These are phyloP conservation scores for Wickerhamomyces rabaulensis DNA, from an alignment of 805 yeast genomes.

Conservation along the genomic window DNA sequence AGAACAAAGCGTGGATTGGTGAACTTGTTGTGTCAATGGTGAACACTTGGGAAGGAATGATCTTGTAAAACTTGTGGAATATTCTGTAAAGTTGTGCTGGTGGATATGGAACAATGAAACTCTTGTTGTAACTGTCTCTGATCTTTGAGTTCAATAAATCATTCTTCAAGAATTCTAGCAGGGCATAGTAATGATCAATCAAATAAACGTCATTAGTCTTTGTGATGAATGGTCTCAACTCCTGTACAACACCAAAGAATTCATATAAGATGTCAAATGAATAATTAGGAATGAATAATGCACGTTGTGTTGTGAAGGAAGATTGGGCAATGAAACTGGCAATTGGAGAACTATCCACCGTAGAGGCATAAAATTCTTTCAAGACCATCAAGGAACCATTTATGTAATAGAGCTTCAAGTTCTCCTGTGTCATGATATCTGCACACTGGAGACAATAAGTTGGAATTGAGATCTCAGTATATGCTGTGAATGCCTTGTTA, in stretches of 20 bases:
- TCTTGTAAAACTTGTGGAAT: constrained; percentile 10
- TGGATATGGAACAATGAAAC: constrained; percentile 13
- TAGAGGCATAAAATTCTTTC: constrained; percentile 11
- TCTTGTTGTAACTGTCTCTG: constrained; percentile 1
- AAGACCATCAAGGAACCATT: constrained; percentile 14
- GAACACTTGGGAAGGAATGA: constrained; percentile 17
- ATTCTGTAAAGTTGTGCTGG: constrained; percentile 10
- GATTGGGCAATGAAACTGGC: constrained; percentile 11
- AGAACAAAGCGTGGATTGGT: constrained; percentile 15
- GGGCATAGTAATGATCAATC: constrained; percentile 1
- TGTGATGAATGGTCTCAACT: constrained; percentile 5
- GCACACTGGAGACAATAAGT: constrained; percentile 13
- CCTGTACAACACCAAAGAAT: constrained; percentile 10
- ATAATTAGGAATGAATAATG: constrained; percentile 19
- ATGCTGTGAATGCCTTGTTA: constrained; percentile 3
- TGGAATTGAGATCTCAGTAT: constrained; percentile 6
- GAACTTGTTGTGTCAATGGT: constrained; percentile 7
- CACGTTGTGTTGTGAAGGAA: constrained; percentile 1
- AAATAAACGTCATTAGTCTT: constrained; percentile 10
- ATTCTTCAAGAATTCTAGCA: constrained; percentile 8
- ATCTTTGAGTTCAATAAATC: constrained; percentile 2
- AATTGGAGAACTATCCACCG: constrained; percentile 13
- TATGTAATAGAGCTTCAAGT: constrained; percentile 10
- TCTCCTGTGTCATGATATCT: constrained; percentile 9
- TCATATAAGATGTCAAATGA: constrained; percentile 14